These are phyloP conservation scores for Apiospora koreana DNA, from an alignment of 2,329 filamentous ascomycete genomes.

Conservation along the genomic window DNA sequence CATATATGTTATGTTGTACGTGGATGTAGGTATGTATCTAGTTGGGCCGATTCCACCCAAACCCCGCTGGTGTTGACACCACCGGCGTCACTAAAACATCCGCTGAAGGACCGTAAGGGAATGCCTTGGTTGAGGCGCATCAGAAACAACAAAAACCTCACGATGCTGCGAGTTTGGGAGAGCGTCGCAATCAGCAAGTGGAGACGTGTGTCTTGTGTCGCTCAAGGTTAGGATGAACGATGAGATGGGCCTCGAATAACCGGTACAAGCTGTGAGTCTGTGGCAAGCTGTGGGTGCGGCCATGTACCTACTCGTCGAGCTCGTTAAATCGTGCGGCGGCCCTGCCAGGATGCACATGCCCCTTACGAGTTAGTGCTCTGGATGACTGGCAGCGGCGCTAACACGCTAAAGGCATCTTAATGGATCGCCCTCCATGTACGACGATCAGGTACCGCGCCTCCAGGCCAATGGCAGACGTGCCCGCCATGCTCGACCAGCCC, in stretches of 20 bases:
- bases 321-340: neutral
- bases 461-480: slow-evolving; percentile 28
- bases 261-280: neutral
- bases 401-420: neutral
- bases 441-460: slow-evolving; percentile 31
- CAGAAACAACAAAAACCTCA: slow-evolving; percentile 8
- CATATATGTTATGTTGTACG: neutral
- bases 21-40: neutral
- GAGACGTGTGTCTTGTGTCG: neutral
- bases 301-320: neutral
- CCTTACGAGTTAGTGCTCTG: neutral
- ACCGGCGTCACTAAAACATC: neutral
- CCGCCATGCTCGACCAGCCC: slow-evolving; percentile 15
- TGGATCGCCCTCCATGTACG: slow-evolving; percentile 14
- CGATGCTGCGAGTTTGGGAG: slow-evolving; percentile 4
- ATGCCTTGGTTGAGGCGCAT: slow-evolving; percentile 5
- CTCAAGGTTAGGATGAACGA: neutral
- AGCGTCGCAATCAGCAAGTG: neutral
- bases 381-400: slow-evolving; percentile 8
- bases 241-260: slow-evolving; percentile 12
- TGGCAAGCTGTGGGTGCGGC: neutral
- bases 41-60: neutral
- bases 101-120: neutral
- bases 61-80: slow-evolving; percentile 2
- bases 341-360: neutral